Evolutionary conservation across 2,329 filamentous ascomycete species (phyloP).

Genomic region (Gnomoniopsis smithogilvyi): DNA sequence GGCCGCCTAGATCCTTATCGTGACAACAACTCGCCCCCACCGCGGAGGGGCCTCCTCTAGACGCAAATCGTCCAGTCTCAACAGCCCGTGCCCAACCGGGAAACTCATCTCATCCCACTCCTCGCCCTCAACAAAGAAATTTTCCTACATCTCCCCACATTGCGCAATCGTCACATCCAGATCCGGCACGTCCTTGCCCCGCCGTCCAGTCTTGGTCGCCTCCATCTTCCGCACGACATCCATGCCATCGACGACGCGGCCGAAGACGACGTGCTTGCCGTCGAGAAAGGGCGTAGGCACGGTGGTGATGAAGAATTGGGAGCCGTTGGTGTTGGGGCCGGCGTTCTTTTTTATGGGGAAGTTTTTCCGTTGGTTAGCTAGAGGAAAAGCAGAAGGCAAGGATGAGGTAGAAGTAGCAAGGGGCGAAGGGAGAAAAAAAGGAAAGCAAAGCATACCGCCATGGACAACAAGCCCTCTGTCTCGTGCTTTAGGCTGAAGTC

Average conservation of each 20-base stretch:
- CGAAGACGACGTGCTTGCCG: slow-evolving; percentile 93
- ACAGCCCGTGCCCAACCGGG: no score
- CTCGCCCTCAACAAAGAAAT: no score
- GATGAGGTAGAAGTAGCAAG: slow-evolving; percentile 3
- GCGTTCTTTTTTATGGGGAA: slow-evolving; percentile 60
- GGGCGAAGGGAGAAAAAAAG: not conserved
- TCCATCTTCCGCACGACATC: slow-evolving; percentile 92
- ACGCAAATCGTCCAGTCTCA: no score
- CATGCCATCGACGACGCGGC: slow-evolving; percentile 84
- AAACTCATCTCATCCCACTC: no score
- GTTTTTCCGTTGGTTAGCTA: not conserved
- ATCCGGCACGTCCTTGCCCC: slow-evolving; percentile 74
- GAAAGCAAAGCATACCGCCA: slow-evolving; percentile 68
- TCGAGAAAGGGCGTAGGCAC: slow-evolving; percentile 84
- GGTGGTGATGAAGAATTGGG: slow-evolving; percentile 96
- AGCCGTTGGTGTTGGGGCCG: slow-evolving; percentile 89
- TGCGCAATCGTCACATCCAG: slow-evolving; percentile 80
- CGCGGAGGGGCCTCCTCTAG: no score
- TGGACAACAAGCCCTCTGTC: slow-evolving; percentile 76
- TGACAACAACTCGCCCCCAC: no score
- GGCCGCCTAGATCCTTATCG: no score
- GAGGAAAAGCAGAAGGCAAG: not conserved
- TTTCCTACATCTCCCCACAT: slow-evolving; percentile 83
- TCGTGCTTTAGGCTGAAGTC: slow-evolving; percentile 82
- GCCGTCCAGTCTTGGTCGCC: slow-evolving; percentile 75